A percentile compares a stretch with the other conserved stretches of the same genome.
These are phyloP conservation scores for Colletotrichum orbiculare DNA, from an alignment of 2,329 filamentous ascomycete species.

Conservation along the genomic window DNA sequence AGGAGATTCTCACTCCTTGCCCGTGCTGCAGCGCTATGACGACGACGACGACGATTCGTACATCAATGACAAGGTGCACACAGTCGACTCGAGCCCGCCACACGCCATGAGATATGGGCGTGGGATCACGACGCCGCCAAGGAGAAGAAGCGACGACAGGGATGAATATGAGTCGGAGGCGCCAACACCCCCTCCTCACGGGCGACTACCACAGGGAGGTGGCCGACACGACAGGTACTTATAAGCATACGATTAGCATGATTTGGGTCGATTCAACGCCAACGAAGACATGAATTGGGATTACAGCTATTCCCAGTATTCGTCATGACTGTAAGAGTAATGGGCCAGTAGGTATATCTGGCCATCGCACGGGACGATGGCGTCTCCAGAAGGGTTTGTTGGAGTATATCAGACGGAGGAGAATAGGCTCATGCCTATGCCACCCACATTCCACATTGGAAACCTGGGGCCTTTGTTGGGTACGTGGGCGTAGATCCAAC, in stretches of 20 bases:
- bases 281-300: slow-evolving; percentile 14
- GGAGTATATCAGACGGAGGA: slow-evolving; percentile 20
- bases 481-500: slow-evolving; percentile 18
- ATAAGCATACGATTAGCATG: slow-evolving; percentile 33
- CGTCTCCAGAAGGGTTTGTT: slow-evolving; percentile 14
- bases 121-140: slow-evolving; percentile 54
- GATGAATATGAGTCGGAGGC: slow-evolving; percentile 34
- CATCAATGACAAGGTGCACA: slow-evolving; percentile 40
- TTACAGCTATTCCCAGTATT: slow-evolving; percentile 11
- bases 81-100: slow-evolving; percentile 28
- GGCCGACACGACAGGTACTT: slow-evolving; percentile 25
- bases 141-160: slow-evolving; percentile 43
- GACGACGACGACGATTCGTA: slow-evolving; percentile 47
- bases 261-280: slow-evolving; percentile 34
- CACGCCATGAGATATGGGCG: slow-evolving; percentile 51
- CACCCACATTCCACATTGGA: neutral
- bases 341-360: slow-evolving; percentile 29
- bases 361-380: slow-evolving; percentile 1
- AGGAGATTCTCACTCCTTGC: slow-evolving; percentile 64
- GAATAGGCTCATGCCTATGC: slow-evolving; percentile 12
- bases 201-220: slow-evolving; percentile 24
- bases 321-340: slow-evolving; percentile 34
- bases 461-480: slow-evolving; percentile 16
- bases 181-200: slow-evolving; percentile 31
- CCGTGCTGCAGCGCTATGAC: slow-evolving; percentile 49